These are phyloP conservation scores for Kodamaea jinghongensis DNA, from an alignment of 805 yeast genomes.

Conservation along the genomic window DNA sequence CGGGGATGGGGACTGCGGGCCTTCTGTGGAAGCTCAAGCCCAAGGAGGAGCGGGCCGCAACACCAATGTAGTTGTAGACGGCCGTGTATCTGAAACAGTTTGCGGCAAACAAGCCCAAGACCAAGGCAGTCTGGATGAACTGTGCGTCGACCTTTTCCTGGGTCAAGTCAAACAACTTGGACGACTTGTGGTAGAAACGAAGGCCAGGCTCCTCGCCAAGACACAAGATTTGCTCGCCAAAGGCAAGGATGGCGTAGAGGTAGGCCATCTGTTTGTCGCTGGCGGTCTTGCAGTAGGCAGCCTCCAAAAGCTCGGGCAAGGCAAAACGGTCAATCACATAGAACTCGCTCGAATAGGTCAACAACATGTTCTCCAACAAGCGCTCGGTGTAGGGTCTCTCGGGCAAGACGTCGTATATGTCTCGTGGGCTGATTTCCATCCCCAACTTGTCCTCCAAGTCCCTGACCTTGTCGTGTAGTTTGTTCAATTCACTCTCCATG, in stretches of 20 bases:
- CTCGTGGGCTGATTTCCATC: too few species aligned
- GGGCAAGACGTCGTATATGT: too few species aligned
- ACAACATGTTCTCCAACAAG: too few species aligned
- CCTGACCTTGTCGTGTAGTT: slow-evolving; percentile 30
- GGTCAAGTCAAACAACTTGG: slow-evolving; percentile 30
- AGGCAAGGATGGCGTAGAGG: slow-evolving; percentile 34
- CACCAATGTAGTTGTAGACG: slow-evolving; percentile 38
- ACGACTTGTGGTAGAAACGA: slow-evolving; percentile 30
- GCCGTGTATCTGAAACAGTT: slow-evolving; percentile 37
- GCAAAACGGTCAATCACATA: slow-evolving; percentile 27
- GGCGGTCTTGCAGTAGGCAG: slow-evolving; percentile 11
- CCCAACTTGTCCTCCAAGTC: slow-evolving; percentile 21
- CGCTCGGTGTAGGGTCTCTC: too few species aligned
- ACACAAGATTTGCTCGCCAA: slow-evolving; percentile 34
- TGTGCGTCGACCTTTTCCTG: slow-evolving; percentile 28
- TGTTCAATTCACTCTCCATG: slow-evolving; percentile 41
- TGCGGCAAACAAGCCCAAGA: slow-evolving; percentile 36
- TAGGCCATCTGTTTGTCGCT: slow-evolving; percentile 22
- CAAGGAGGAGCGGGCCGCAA: slow-evolving; percentile 38
- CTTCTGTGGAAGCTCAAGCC: slow-evolving; percentile 36
- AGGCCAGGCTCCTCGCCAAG: slow-evolving; percentile 28
- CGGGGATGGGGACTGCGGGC: not conserved
- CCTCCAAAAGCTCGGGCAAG: slow-evolving; percentile 4
- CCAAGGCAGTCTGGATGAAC: slow-evolving; percentile 35
- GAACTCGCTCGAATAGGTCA: slow-evolving; percentile 34